Conservation (phyloP, 106 monocot species). For the Amphibolis antarctica region DNA sequence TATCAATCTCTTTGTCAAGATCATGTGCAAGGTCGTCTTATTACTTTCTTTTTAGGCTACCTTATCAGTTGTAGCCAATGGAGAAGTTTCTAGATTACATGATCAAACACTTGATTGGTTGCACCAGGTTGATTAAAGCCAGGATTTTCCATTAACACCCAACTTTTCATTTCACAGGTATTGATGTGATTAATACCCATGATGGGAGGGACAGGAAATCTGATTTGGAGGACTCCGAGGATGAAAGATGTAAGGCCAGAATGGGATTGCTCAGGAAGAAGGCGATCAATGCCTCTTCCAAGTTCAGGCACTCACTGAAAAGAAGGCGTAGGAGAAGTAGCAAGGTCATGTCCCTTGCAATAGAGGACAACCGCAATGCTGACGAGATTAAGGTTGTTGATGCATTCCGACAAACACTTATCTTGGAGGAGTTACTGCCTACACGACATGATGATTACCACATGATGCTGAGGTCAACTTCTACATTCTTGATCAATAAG, state of each 20-base stretch:
- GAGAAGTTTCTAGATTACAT: no score
- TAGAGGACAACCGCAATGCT: slow-evolving; percentile 3
- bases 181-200: background rate
- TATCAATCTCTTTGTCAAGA: no score
- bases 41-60: no score
- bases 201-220: background rate
- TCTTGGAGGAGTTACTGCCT: slow-evolving; percentile 10
- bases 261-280: slow-evolving; percentile 9
- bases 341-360: slow-evolving; percentile 8
- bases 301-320: slow-evolving; percentile 13
- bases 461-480: background rate
- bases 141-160: background rate
- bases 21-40: no score
- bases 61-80: no score
- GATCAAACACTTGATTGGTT: no score
- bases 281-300: slow-evolving; percentile 12
- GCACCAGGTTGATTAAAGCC: background rate
- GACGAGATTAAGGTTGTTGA: slow-evolving; percentile 11
- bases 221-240: slow-evolving; percentile 5
- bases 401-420: slow-evolving; percentile 11
- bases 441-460: slow-evolving; percentile 9
- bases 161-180: background rate
- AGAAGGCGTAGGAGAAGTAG: slow-evolving; percentile 12
- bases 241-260: slow-evolving; percentile 2
- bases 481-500: background rate